Evolutionary conservation across 108 stramenopile genomes (phyloP), one percentile per base, ranked within the genome.

Genomic region (Pseudonitzschia delicatissima): DNA sequence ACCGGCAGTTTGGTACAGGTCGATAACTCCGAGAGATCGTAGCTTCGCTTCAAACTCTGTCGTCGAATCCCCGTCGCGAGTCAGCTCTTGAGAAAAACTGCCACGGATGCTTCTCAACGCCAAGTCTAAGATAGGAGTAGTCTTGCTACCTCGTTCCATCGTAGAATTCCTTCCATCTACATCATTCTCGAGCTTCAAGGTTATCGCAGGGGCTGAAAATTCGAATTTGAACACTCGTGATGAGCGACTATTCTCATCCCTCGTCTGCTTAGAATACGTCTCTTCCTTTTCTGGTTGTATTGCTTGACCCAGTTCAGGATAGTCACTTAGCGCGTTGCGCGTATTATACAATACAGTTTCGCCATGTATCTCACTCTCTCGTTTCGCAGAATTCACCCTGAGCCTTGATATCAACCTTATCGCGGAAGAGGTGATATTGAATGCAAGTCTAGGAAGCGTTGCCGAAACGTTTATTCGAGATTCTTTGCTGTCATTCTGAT

Each of bases 351-450:
- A 33, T 33, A 12, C 31, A 33, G 53, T 27, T 55, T 55, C 53
- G 15, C 35, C 2, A 34, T 52, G 35, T 17, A 39, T 49, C 47
- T 49, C 47, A 28, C 31, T 37, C 4, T 33, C 11, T 39, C 59
- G 49, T 40, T 47, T 44, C 17, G 74, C 42, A 66, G 66, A 86
- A 52, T 82, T 65, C 29, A 42, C 29, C 18, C 63, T 59, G 17
- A 89, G 76, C 1, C 84, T 74, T 23, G 64, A 59, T n/a, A 84
- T 64, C 18, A 89, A 62, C 15, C 74, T 73, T 6, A 84, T 70
- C 2, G 88, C 67, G 31, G 85, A 89, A 3, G 88, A 78, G 12
- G 74, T 84, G 51, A 86, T 37, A 63, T 89, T 89, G 72, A 89
- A 86, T 9, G 74, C 77, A 15, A 89, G 69, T 11, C 83, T 68